These are phyloP conservation scores for Paramecium caudatum DNA, from an alignment of 73 alveolate genomes.

Conservation along the genomic window DNA sequence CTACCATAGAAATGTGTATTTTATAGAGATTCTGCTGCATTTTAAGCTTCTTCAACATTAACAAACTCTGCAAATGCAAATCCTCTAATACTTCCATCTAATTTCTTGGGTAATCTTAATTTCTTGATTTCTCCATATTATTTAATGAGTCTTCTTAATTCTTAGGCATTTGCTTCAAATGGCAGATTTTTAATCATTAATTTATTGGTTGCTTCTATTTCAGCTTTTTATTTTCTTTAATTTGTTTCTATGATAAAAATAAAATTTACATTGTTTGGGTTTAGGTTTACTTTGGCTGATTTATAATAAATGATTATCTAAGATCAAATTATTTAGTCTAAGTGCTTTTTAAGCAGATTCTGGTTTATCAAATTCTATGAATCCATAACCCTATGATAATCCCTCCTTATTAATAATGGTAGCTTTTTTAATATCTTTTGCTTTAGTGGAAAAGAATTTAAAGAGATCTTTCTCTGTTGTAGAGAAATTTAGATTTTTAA, in stretches of 20 bases:
- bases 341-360: slow-evolving; percentile 92
- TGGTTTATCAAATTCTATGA: slow-evolving; percentile 92
- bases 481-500: slow-evolving; percentile 92
- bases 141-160: slow-evolving; percentile 91
- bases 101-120: slow-evolving; percentile 95
- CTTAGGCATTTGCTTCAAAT: slow-evolving; percentile 94
- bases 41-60: slow-evolving; percentile 96
- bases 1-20: slow-evolving; percentile 98
- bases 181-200: slow-evolving; percentile 94
- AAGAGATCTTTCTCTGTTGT: slow-evolving; percentile 89
- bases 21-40: slow-evolving; percentile 91
- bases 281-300: slow-evolving; percentile 86
- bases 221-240: slow-evolving; percentile 85
- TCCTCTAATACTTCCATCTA: slow-evolving; percentile 91
- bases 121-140: slow-evolving; percentile 94
- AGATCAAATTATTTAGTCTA: slow-evolving; percentile 86
- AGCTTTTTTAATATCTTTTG: slow-evolving; percentile 86
- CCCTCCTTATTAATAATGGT: slow-evolving; percentile 89
- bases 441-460: slow-evolving; percentile 80
- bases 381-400: slow-evolving; percentile 96
- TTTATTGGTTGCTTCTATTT: slow-evolving; percentile 86
- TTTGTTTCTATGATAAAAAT: slow-evolving; percentile 74
- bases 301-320: slow-evolving; percentile 95
- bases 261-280: slow-evolving; percentile 63
- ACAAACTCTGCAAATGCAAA: slow-evolving; percentile 97